Percentiles rank a stretch among this genome's conserved stretches.
Conservation (phyloP, 2,329 filamentous ascomycete species). For the Zymoseptoria crescenta region DNA sequence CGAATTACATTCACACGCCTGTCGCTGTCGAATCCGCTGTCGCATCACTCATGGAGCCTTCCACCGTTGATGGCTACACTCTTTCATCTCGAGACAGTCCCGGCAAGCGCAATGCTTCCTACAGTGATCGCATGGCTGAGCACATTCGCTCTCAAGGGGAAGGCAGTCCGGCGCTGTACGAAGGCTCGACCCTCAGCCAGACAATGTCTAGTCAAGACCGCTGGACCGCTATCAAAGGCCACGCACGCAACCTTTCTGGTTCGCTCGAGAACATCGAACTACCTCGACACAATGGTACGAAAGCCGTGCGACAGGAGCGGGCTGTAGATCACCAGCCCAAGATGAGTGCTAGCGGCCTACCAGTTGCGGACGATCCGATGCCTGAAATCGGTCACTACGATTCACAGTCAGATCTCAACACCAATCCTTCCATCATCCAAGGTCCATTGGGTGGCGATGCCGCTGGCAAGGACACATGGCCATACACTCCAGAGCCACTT, state of each 20-base stretch:
- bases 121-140: conserved; percentile 23
- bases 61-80: conserved; percentile 51
- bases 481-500: conserved; percentile 27
- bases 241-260: conserved; percentile 32
- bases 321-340: conserved; percentile 36
- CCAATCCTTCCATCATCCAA: conserved; percentile 77
- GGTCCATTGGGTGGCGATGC: conserved; percentile 59
- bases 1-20: conserved; percentile 65
- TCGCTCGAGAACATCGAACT: conserved; percentile 9
- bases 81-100: conserved; percentile 20
- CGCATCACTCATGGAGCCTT: conserved; percentile 81
- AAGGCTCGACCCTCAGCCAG: conserved; percentile 27
- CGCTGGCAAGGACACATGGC: conserved; percentile 41
- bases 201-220: conserved; percentile 26
- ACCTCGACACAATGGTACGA: conserved; percentile 43
- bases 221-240: conserved; percentile 34
- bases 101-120: conserved; percentile 19
- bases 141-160: conserved; percentile 19
- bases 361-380: conserved; percentile 61
- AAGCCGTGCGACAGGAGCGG: conserved; percentile 13
- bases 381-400: conserved; percentile 65
- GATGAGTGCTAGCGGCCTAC: conserved; percentile 63
- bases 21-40: conserved; percentile 79
- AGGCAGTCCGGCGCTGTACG: conserved; percentile 21
- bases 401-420: conserved; percentile 59